Conservation (phyloP, 2,329 filamentous ascomycete species). For the Exserohilum rostratum region DNA sequence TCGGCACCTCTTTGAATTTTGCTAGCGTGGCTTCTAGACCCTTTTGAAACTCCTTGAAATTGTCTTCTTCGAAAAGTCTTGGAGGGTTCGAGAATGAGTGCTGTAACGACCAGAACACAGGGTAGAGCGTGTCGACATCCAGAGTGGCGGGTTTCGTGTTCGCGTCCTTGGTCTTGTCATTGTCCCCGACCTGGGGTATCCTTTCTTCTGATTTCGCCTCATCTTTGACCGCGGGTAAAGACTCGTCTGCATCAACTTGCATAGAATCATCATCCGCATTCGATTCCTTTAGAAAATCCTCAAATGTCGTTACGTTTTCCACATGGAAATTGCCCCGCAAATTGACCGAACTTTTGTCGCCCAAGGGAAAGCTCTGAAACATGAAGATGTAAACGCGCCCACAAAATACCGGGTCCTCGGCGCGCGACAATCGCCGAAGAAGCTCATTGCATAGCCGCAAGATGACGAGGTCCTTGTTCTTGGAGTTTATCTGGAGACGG, state of each 20-base stretch:
- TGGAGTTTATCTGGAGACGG: slow-evolving; percentile 38
- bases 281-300: slow-evolving; percentile 58
- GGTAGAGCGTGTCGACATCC: slow-evolving; percentile 78
- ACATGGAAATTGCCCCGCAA: slow-evolving; percentile 93
- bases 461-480: slow-evolving; percentile 83
- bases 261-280: slow-evolving; percentile 60
- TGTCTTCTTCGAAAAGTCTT: slow-evolving; percentile 72
- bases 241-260: slow-evolving; percentile 66
- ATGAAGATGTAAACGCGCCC: slow-evolving; percentile 98
- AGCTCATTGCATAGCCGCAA: slow-evolving; percentile 95
- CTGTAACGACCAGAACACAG: slow-evolving; percentile 92
- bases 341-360: slow-evolving; percentile 97
- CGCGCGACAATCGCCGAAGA: slow-evolving; percentile 88
- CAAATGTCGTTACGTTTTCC: slow-evolving; percentile 89
- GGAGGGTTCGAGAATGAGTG: slow-evolving; percentile 90
- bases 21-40: slow-evolving; percentile 67
- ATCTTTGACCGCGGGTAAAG: slow-evolving; percentile 34
- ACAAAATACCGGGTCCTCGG: slow-evolving; percentile 96
- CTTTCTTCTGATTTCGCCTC: slow-evolving; percentile 46
- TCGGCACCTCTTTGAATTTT: slow-evolving; percentile 76
- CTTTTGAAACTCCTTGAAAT: slow-evolving; percentile 70
- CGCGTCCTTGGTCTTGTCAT: slow-evolving; percentile 57
- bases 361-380: slow-evolving; percentile 95
- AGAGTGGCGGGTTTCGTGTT: slow-evolving; percentile 56
- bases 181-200: slow-evolving; percentile 49